Evolutionary conservation across 1,284 basidiomycete genomes (phyloP).

Genomic region (Heterobasidion irregulare): DNA sequence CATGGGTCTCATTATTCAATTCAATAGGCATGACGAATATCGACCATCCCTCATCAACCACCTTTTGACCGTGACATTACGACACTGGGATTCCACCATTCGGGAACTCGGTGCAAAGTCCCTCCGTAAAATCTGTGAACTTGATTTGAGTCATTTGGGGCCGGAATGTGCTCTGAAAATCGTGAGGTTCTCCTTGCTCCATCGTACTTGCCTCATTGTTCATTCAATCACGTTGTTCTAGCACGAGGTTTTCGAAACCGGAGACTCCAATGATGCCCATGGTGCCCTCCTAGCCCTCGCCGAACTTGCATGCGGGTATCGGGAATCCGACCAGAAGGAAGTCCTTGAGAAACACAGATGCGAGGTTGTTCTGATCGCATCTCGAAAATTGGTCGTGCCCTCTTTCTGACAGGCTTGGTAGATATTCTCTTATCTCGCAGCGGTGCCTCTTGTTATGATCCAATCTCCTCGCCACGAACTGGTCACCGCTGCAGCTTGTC

Average conservation of each 20-base stretch:
- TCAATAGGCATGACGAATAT: conserved; percentile 61
- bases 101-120: conserved; percentile 77
- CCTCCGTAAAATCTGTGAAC: conserved; percentile 57
- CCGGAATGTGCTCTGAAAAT: conserved; percentile 39
- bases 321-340: conserved; percentile 20
- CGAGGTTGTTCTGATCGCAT: conserved; percentile 24
- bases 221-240: conserved; percentile 22
- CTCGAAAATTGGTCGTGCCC: conserved; percentile 10
- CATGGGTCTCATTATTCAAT: neutral
- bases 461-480: conserved; percentile 67
- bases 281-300: conserved; percentile 73
- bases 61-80: conserved; percentile 64
- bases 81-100: conserved; percentile 89
- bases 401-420: conserved; percentile 12
- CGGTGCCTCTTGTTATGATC: conserved; percentile 49
- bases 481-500: conserved; percentile 68
- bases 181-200: conserved; percentile 28
- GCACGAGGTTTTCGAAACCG: conserved; percentile 50
- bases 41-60: conserved; percentile 66
- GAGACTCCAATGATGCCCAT: conserved; percentile 72
- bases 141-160: conserved; percentile 49
- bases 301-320: conserved; percentile 57
- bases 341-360: conserved; percentile 21
- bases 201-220: conserved; percentile 3
- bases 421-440: conserved; percentile 51